These are phyloP conservation scores for Hordeum vulgare DNA, from an alignment of 176 grass and related monocot species.

Conservation along the genomic window MorexV3_pseudomolecules_assembly NC_058521.1:66918204-66918703, in stretches of 20 bases:
- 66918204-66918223: too few relatives aligned
- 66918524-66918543: background rate
- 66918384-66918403: background rate
- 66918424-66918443: too few relatives aligned
- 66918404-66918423: background rate
- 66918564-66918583: background rate
- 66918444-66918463: too few relatives aligned
- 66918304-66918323: background rate
- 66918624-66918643: background rate
- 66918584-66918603: background rate
- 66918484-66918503: background rate
- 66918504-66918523: slow-evolving; percentile 10
- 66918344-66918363: background rate
- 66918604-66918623: too few relatives aligned
- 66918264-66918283: too few relatives aligned
- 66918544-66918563: background rate
- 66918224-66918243: too few relatives aligned
- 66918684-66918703: too few relatives aligned
- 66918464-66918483: too few relatives aligned
- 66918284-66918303: too few relatives aligned
- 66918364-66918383: background rate
- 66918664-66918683: background rate
- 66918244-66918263: background rate
- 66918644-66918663: background rate
- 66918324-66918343: slow-evolving; percentile 9